These are phyloP conservation scores for Coemansia sp. DNA, from an alignment of 192 early-diverging fungal genomes.

Conservation along the genomic window DNA sequence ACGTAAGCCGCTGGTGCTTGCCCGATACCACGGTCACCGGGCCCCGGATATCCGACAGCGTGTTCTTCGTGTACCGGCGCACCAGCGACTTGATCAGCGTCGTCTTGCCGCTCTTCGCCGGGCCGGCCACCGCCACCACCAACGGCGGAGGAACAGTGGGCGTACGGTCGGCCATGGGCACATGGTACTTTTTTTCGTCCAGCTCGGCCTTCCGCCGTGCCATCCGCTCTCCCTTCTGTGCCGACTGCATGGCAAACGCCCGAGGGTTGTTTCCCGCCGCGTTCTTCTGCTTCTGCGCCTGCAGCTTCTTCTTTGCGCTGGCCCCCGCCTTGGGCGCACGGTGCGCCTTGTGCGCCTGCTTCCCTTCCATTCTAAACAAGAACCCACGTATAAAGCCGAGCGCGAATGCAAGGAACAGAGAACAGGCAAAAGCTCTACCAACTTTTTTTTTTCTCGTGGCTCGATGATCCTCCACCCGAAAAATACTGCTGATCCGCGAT, in stretches of 20 bases:
- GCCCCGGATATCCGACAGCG: constrained; percentile 82
- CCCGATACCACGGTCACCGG: constrained; percentile 96
- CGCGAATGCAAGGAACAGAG: too few relatives aligned
- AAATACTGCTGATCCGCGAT: too few relatives aligned
- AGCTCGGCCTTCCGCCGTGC: constrained; percentile 78
- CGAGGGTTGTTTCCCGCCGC: constrained; percentile 48
- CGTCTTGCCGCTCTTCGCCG: constrained; percentile 88
- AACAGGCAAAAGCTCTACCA: too few relatives aligned
- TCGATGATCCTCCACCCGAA: too few relatives aligned
- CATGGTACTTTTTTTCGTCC: constrained; percentile 88
- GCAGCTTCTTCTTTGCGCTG: constrained; percentile 73
- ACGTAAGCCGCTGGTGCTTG: constrained; percentile 91
- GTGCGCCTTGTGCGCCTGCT: constrained; percentile 76
- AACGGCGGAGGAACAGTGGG: constrained; percentile 86
- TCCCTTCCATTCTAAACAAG: constrained; percentile 50
- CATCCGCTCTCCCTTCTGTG: constrained; percentile 66
- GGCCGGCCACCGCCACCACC: constrained; percentile 93
- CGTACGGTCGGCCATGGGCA: constrained; percentile 91
- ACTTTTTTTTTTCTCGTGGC: too few relatives aligned
- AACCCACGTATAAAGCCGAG: not conserved
- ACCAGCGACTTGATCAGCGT: constrained; percentile 96
- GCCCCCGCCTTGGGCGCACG: constrained; percentile 75
- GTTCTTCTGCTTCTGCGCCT: constrained; percentile 63
- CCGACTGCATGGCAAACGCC: constrained; percentile 72
- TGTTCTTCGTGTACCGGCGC: constrained; percentile 92